These are phyloP conservation scores for Speleostelium caveatum DNA, from an alignment of 78 protist genomes.

Conservation along the genomic window DNA sequence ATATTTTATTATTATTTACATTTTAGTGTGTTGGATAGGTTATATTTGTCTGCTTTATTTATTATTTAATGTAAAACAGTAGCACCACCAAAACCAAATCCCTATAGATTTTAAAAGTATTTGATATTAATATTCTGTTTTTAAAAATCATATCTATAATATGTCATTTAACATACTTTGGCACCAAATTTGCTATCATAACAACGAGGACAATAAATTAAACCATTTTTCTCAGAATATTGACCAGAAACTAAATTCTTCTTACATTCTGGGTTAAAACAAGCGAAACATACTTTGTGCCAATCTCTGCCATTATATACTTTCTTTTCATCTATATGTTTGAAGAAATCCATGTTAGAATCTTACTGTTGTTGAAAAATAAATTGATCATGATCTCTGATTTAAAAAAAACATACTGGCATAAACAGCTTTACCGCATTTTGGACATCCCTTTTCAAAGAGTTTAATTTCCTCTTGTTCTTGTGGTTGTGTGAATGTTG, in stretches of 20 bases:
- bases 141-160: no score
- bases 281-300: conserved; percentile 52
- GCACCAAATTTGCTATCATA: conserved; percentile 28
- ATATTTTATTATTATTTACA: no score
- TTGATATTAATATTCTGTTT: no score
- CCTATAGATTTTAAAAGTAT: not conserved
- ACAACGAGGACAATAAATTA: conserved; percentile 49
- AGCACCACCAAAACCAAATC: conserved; percentile 55
- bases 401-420: not conserved
- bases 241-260: conserved; percentile 26
- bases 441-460: conserved; percentile 39
- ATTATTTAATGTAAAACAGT: conserved; percentile 26
- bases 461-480: not conserved
- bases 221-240: conserved; percentile 45
- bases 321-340: conserved; percentile 37
- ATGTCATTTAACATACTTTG: not conserved
- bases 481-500: not conserved
- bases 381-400: not conserved
- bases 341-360: not conserved
- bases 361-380: not conserved
- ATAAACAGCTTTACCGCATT: conserved; percentile 25
- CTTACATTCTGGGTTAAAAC: conserved; percentile 45
- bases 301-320: conserved; percentile 43
- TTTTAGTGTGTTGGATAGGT: no score
- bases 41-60: not conserved